Conservation (phyloP, 192 early-diverging fungal genomes). For the Haplosporangium gracile region DNA sequence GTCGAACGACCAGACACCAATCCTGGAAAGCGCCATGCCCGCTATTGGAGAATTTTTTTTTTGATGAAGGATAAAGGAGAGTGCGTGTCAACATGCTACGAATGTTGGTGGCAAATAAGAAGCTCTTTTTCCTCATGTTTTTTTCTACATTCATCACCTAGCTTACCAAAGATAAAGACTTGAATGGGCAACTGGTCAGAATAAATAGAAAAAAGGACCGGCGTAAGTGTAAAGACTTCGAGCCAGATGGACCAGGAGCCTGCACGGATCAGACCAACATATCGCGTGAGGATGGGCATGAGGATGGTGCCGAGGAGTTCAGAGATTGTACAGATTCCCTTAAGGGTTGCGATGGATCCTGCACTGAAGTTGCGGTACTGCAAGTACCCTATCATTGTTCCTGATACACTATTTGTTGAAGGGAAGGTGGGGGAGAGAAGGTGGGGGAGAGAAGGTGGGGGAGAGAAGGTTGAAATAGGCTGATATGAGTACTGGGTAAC, state of each 20-base stretch:
- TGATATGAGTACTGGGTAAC: too few relatives aligned
- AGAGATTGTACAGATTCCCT: constrained; percentile 45
- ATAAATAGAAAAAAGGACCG: constrained; percentile 48
- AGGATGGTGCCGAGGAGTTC: constrained; percentile 36
- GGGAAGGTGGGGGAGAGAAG: constrained; percentile 3
- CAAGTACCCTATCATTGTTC: constrained; percentile 55
- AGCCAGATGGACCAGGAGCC: constrained; percentile 57
- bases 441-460: too few relatives aligned
- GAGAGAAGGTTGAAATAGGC: neutral
- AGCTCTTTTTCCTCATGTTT: neutral
- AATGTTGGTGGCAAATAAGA: neutral
- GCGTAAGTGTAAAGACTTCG: constrained; percentile 29
- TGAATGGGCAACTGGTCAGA: constrained; percentile 33
- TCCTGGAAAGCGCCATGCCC: constrained; percentile 53
- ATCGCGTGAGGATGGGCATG: constrained; percentile 33
- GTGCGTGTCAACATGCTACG: too few relatives aligned
- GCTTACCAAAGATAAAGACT: constrained; percentile 44
- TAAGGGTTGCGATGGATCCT: constrained; percentile 36
- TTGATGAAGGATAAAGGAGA: neutral
- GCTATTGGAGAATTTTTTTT: neutral
- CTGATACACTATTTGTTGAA: constrained; percentile 29
- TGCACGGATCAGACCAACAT: constrained; percentile 34
- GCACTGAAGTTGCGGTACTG: constrained; percentile 39
- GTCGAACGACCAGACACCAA: constrained; percentile 57
- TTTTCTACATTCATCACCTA: neutral